Evolutionary conservation across 1,139 yeast genomes (phyloP), one percentile per base, ranked within the genome.

Genomic region (Yamadazyma triangularis): DNA sequence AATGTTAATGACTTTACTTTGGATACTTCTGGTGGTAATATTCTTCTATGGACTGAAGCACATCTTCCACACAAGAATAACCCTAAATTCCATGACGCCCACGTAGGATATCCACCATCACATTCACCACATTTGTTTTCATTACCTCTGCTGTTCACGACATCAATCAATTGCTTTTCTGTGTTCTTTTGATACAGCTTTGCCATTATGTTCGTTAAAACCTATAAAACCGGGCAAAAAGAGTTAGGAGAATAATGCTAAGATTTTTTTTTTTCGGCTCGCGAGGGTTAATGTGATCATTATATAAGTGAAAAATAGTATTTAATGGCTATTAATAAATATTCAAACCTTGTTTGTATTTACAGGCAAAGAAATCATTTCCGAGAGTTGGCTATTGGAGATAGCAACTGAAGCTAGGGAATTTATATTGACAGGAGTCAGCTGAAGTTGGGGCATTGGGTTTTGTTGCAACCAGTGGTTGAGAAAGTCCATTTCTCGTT

Each of bases 1-100:
- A 88, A 69, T 2, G 94, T 81, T 40, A 91, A 61, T 1, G 95
- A 85, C 41, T 93, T 77, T 4, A 88, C 83, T 42, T 74, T 74
- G 14, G 95, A 81, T 4, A 86, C 64, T 18, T 45, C 35, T 2
- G 80, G 59, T 4, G 64, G 60, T 38, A 89, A 59, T 10, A 63
- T 52, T 21, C 85, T 73, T 41, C 93, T 72, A 56, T 89, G 97
- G 24, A 74, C 67, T 8, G 84, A 73, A 7, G 89, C 87, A 66
- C 93, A 83, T 40, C 88, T 62, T 4, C 89, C 91, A 58, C 93
- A 83, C 18, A 83, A 59, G 38, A 83, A 75, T 4, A 82, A 59
- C 16, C 91, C 91, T 28, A 78, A 44, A 40, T 53, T 64, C 39
- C 52, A 58, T 23, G 70, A 64, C 4, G 73, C 73, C 73, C 73